Base-by-base conservation (phyloP, 2,329 filamentous ascomycete genomes). In the Alternaria sp. region DNA sequence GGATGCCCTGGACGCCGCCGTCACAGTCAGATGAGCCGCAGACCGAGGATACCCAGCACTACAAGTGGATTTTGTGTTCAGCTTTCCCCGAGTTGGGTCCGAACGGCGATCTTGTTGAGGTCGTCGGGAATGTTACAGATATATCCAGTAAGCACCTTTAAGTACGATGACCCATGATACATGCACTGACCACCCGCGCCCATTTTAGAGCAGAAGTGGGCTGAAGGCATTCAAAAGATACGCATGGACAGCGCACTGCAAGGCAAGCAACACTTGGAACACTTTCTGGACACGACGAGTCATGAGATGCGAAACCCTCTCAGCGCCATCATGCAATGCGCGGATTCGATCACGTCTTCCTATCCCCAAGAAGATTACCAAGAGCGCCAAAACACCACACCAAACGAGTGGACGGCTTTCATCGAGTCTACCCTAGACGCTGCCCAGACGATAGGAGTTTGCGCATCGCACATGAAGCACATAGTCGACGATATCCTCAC, bases 401-500 rank as follows among this genome's bases (percentile, higher is more conserved):
- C 66, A 15, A 62, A 49, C 10, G 65, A 57, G 2, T 69, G 65
- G 63, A 65, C 59, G 43, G 23, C 57, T n/a, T 66, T 75, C 15
- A 36, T 76, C 7, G 70, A 74, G 5, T 67, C 70, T 11, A 73
- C 69, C 0, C 9, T 77, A 11, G 80, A 81, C 28, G 74, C 78
- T 10, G 78, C 77, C 4, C 75, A 83, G 45, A 83, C 80, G 3
- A 83, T 84, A 61, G 79, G 78, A 6, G 74, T 80, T 17, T 84
- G 82, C 62, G 78, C 79, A 3, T 77, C 80, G 43, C 82, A 84
- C 61, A 81, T 83, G 71, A 83, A 82, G 52, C 71, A 80, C 19
- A 83, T 84, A n/a, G 81, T 84, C 2, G 82, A 84, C 57, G 83
- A 84, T 57, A 78, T 83, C 6, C 69, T 84, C 4, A 83, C 81